Evolutionary conservation across 1,284 basidiomycete genomes (phyloP), one percentile per base, ranked within the genome.

Genomic region (Pseudozyma sp.): DNA sequence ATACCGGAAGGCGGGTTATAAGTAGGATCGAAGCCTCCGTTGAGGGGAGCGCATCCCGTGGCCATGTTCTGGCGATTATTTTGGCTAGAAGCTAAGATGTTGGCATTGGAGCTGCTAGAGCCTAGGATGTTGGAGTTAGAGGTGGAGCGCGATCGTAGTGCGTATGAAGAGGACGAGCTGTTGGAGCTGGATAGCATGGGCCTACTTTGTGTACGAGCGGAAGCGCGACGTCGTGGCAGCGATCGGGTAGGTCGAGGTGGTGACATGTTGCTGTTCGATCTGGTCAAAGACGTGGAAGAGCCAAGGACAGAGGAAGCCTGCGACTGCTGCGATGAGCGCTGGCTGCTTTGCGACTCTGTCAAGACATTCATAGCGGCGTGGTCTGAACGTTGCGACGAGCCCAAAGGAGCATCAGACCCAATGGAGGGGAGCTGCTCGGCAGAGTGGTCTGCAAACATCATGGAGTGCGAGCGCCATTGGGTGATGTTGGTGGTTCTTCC

Each of bases 201-300:
- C 16, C 65, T 53, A 45, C 35, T 65, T 34, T 69, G 70, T 3
- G 70, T 69, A 34, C 65, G 61, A 11, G 65, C 70, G 16, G 70
- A 73, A 39, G 70, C 70, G 34, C 58, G 49, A 21, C 70, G 61
- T 40, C 70, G 50, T 25, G 70, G 70, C 38, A 73, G 52, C 5
- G 65, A 56, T 36, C 70, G 49, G 14, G 70, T 73, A 16, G 70
- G 70, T 38, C 70, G 58, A 42, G 70, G 70, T 8, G 70, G 70
- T 8, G 70, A 73, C 70, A 73, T 73, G 61, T 69, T 73, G 61
- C 68, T 64, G 36, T 21, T 40, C 11, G 50, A 49, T n/a, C 62
- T 40, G 25, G 51, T 51, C 68, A 60, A 50, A 9, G 58, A 44
- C 9, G 57, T 25, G 21, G 58, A 18, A 12, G 40, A n/a, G 9